These are phyloP conservation scores for Ceratorhiza oryzae-sativae DNA, from an alignment of 1,284 basidiomycete genomes.

Conservation along the genomic window DNA sequence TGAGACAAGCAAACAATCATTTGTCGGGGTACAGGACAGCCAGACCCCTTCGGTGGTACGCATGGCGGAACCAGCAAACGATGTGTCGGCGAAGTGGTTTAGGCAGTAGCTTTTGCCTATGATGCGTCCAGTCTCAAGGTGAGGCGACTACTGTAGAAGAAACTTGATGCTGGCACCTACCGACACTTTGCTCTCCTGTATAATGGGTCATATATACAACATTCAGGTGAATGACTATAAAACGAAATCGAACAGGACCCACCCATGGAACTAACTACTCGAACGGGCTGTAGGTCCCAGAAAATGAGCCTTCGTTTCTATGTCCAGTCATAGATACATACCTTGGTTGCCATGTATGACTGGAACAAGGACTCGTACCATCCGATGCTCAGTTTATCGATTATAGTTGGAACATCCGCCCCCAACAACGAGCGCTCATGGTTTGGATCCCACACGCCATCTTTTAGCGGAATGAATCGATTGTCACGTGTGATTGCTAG, in stretches of 20 bases:
- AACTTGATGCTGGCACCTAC: conserved; percentile 52
- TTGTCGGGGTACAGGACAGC: conserved; percentile 64
- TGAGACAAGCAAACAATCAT: conserved; percentile 62
- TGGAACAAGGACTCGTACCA: conserved; percentile 72
- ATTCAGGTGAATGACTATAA: background rate
- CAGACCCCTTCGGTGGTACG: conserved; percentile 58
- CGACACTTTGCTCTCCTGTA: conserved; percentile 67
- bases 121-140: background rate
- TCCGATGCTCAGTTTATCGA: conserved; percentile 62
- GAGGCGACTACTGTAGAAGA: background rate
- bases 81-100: conserved; percentile 69
- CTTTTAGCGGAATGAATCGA: conserved; percentile 66
- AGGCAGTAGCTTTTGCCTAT: conserved; percentile 56
- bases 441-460: conserved; percentile 61
- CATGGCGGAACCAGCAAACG: conserved; percentile 72
- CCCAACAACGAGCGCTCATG: conserved; percentile 63
- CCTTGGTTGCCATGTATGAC: conserved; percentile 67
- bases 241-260: conserved; percentile 31
- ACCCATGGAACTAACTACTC: conserved; percentile 72
- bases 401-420: conserved; percentile 64
- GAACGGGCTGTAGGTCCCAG: conserved; percentile 55
- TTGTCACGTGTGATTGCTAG: conserved; percentile 66
- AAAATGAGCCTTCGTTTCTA: background rate
- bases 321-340: conserved; percentile 44
- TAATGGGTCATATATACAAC: background rate